Conservation (phyloP, 2,329 filamentous ascomycete genomes). For the Bertia moriformis region DNA sequence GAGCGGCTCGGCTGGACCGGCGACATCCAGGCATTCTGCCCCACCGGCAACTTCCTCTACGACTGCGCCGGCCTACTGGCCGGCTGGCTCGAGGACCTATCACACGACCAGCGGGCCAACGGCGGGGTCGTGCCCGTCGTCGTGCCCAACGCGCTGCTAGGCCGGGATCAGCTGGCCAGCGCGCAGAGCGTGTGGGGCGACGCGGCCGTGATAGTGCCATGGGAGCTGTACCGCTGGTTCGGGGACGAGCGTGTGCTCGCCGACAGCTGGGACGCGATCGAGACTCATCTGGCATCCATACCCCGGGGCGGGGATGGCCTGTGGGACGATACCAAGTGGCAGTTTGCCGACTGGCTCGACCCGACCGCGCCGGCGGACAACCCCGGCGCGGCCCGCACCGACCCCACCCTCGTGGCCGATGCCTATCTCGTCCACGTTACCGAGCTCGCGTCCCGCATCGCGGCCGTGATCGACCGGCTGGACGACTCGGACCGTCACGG, state of each 20-base stretch:
- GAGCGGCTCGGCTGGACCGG: constrained; percentile 39
- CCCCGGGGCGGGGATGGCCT: constrained; percentile 17
- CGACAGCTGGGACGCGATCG: not conserved
- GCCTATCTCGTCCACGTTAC: constrained; percentile 29
- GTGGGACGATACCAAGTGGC: constrained; percentile 20
- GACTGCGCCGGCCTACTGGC: constrained; percentile 32
- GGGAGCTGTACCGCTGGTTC: constrained; percentile 21
- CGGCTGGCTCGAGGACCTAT: constrained; percentile 32
- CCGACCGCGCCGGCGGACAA: constrained; percentile 24
- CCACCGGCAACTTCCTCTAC: constrained; percentile 36
- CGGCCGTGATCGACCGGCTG: constrained; percentile 4
- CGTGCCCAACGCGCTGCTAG: constrained; percentile 13
- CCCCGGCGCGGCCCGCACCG: constrained; percentile 21
- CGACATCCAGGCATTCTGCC: constrained; percentile 31
- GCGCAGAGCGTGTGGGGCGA: constrained; percentile 12
- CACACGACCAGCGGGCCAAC: constrained; percentile 13
- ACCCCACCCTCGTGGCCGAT: constrained; percentile 25
- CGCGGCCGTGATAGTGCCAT: constrained; percentile 15
- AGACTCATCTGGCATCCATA: constrained; percentile 7
- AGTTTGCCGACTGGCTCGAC: constrained; percentile 32
- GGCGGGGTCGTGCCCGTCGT: constrained; percentile 16
- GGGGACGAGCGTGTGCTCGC: constrained; percentile 19
- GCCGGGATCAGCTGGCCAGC: constrained; percentile 6
- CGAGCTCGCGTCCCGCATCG: constrained; percentile 17
- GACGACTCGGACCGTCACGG: constrained; percentile 12